Base-by-base conservation (phyloP, 164 flowering plant species). In the Vitis rupestris region DNA sequence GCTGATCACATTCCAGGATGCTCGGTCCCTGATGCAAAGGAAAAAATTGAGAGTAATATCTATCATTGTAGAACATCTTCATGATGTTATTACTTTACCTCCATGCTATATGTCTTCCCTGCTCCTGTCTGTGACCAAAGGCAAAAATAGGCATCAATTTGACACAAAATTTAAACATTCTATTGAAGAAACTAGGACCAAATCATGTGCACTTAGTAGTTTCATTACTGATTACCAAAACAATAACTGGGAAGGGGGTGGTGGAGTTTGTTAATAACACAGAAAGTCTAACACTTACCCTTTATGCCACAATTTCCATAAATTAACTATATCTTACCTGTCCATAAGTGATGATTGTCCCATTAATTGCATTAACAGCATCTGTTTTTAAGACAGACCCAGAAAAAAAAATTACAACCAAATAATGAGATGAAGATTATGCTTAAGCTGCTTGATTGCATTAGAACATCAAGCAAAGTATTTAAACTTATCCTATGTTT, bases 101-200 rank as follows among this genome's bases (percentile, higher is more conserved):
- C 98, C 90, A 93, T 90, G 78, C 88, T 90, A 67, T 90, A 91
- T 16, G 97, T 93, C 88, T 93, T 93, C 68, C 97, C 98, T 9
- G 98, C 98, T 62, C 97, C 97, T 37, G 98, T 91, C 98, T 91
- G 95, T 67, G 69, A 56, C 17, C 51, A 66, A 70, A 59, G 10
- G 61, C 64, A 68, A 1, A 75, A 80, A 59, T 50, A 17, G 68
- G 50, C 4, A 11, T 59, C 11, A 52, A 52, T 27, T 31, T 8
- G 54, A 53, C 19, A 50, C 11, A 47, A 48, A 37, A 37, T 37
- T 37, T 37, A 37, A 6, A 37, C 44, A 6, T 37, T 37, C 44
- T 37, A 37, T 37, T 37, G 44, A 37, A 37, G 44, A 3, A 3
- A 37, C 44, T 3, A 6, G 6, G 7, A 37, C 44, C 44, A 37